phyloP scores from a whole-genome alignment of 1,139 yeast genomes.

The Diutina neorugosa region DNA sequence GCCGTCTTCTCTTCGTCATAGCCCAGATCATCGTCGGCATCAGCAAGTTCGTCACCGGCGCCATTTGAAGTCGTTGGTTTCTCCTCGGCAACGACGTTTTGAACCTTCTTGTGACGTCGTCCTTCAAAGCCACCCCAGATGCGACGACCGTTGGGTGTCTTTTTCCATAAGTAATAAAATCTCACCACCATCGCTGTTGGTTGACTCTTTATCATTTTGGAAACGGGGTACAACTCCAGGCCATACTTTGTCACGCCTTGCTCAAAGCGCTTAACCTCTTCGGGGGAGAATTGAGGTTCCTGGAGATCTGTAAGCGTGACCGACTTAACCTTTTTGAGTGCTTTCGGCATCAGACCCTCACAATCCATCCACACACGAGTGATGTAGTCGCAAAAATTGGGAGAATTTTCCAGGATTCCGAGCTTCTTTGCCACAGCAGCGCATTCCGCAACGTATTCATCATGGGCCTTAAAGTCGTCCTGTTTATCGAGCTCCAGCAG shows the following conservation, averaged over 20 bases:
- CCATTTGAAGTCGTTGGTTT: constrained; percentile 5
- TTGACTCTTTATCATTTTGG: constrained; percentile 55
- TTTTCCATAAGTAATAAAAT: constrained; percentile 85
- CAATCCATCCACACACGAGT: constrained; percentile 40
- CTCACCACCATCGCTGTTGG: constrained; percentile 69
- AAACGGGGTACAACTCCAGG: constrained; percentile 69
- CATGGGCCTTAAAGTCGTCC: constrained; percentile 28
- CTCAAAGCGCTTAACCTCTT: constrained; percentile 61
- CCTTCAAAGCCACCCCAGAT: constrained; percentile 84
- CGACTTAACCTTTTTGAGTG: constrained; percentile 24
- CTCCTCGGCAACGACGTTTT: constrained; percentile 21
- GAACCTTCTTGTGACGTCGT: constrained; percentile 38
- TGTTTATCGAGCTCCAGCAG: constrained; percentile 22
- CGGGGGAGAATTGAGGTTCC: constrained; percentile 63
- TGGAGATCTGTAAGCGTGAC: constrained; percentile 47
- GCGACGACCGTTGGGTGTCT: constrained; percentile 57
- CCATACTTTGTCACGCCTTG: constrained; percentile 66
- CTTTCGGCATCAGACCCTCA: constrained; percentile 35
- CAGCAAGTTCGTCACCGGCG: constrained; percentile 32
- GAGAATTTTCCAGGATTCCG: constrained; percentile 27
- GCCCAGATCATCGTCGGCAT: constrained; percentile 60
- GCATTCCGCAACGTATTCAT: constrained; percentile 43
- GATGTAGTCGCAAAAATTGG: constrained; percentile 73
- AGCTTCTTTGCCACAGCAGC: constrained; percentile 41
- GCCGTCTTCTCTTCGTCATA: constrained; percentile 40